Evolutionary conservation across 2,329 filamentous ascomycete genomes (phyloP), one percentile per base, ranked within the genome.

Genomic region (Colletotrichum tanaceti): DNA sequence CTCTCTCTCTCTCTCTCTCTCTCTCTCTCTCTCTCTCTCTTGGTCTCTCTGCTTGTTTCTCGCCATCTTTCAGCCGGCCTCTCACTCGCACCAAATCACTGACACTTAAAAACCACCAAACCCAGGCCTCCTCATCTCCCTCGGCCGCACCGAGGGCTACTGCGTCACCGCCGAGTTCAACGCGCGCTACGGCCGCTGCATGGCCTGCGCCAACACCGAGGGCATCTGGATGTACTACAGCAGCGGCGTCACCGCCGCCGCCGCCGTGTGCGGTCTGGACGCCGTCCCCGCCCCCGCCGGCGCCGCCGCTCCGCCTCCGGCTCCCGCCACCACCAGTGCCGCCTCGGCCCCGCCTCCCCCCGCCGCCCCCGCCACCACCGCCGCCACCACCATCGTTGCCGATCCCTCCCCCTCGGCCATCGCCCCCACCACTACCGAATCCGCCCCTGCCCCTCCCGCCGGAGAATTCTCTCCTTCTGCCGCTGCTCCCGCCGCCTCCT

Each of bases 201-300:
- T 84, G 54, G 72, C 76, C 52, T 85, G 83, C 72, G 77, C 82
- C 32, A 79, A 81, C 60, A 80, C 81, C 52, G 75, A 77, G 63
- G 76, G 79, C 62, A 82, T 84, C 73, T 84, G 83, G 83, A 73
- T 74, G 58, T 80, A 79, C 75, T 84, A 85, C 70, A 74, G 80
- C n/a, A 72, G 57, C 54, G 74, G 76, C 0, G 70, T 84, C 58
- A 75, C 72, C 22, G 72, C 46, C n/a, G 76, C 75, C 6, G 82
- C 79, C 13, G 32, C 39, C 41, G 46, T 32, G n/a, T 70, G 68
- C 55, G 65, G 68, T 20, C 65, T 65, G 57, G 28, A 55, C 28
- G 54, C 65, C 24, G 32, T 16, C 49, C 65, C 65, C 39, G 58
- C 68, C 57, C 65, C 65, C 44, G 65, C 65, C 52, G 65, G 39